Conservation (phyloP, 176 grass and related monocot species). For the Eragrostis curvula region DNA sequence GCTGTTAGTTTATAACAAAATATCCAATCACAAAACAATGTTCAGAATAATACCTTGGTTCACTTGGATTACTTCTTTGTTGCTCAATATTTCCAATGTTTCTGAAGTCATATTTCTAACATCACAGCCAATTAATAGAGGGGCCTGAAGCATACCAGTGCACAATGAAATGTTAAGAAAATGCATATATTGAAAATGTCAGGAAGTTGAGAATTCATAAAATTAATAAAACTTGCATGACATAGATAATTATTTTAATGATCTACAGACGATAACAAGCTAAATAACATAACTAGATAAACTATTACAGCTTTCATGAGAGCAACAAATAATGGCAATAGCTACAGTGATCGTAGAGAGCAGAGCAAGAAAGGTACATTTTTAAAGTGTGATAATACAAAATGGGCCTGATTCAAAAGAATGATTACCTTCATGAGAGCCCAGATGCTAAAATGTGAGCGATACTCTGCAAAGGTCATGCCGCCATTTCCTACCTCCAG, state of each 20-base stretch:
- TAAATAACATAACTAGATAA: background rate
- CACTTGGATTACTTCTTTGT: conserved; percentile 86
- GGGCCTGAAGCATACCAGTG: conserved; percentile 66
- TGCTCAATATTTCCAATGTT: conserved; percentile 85
- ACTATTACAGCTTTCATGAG: background rate
- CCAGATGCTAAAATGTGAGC: conserved; percentile 97
- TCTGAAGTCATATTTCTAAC: conserved; percentile 92
- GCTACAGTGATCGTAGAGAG: background rate
- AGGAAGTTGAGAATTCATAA: background rate
- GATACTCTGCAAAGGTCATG: conserved; percentile 85
- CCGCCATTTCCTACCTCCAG: conserved; percentile 91
- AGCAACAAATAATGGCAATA: background rate
- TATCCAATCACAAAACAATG: background rate
- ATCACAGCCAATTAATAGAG: conserved; percentile 95
- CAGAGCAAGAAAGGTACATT: background rate
- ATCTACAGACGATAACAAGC: background rate
- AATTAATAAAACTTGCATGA: background rate
- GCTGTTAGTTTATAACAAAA: background rate
- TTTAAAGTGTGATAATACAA: background rate
- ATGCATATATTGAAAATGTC: background rate
- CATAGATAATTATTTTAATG: background rate
- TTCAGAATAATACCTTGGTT: conserved; percentile 80
- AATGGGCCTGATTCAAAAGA: background rate
- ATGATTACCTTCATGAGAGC: conserved; percentile 84
- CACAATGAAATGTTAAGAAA: conserved; percentile 5